Percentiles rank a stretch among this genome's conserved stretches.
Conservation (phyloP, 2,329 filamentous ascomycete species). For the Sphaerulina musiva region DNA sequence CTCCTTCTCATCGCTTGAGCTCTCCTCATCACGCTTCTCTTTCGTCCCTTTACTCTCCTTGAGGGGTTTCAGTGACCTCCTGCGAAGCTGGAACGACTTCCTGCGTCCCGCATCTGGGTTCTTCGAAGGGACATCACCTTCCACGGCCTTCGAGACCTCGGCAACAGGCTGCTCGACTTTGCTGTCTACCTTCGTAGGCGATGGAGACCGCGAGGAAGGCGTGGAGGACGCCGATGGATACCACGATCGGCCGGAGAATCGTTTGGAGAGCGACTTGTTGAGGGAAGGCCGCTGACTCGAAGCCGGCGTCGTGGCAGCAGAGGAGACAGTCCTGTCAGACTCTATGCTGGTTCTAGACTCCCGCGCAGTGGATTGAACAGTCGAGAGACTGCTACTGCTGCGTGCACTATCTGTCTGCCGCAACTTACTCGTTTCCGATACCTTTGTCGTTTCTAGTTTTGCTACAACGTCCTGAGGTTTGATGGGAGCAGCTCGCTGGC, state of each 20-base stretch:
- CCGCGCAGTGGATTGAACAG: conserved; percentile 18
- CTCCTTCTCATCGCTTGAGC: conserved; percentile 17
- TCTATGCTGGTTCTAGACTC: conserved; percentile 22
- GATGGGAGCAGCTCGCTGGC: conserved; percentile 16
- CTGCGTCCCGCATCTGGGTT: conserved; percentile 4
- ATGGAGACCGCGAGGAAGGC: conserved; percentile 30
- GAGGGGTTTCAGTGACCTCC: conserved; percentile 15
- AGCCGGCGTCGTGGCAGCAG: conserved; percentile 20
- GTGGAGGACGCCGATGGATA: conserved; percentile 25
- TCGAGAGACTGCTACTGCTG: conserved; percentile 22
- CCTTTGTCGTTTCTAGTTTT: conserved; percentile 29
- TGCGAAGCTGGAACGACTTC: conserved; percentile 16
- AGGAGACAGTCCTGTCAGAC: conserved; percentile 21
- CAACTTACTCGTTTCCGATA: conserved; percentile 17
- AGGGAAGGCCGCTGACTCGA: conserved; percentile 20
- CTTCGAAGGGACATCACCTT: neutral
- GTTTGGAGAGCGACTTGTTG: conserved; percentile 25
- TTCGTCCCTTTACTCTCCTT: conserved; percentile 16
- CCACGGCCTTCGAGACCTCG: conserved; percentile 3
- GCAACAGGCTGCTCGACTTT: conserved; percentile 9
- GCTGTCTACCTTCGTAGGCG: conserved; percentile 26
- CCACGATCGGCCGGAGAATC: conserved; percentile 28
- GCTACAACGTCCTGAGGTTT: conserved; percentile 31
- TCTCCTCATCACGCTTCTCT: conserved; percentile 6
- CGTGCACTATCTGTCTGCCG: conserved; percentile 16